A percentile compares a stretch with the other conserved stretches of the same genome.
These are phyloP conservation scores for Nicotiana attenuata DNA, from an alignment of 257 asterid species.

Conservation along the genomic window DNA sequence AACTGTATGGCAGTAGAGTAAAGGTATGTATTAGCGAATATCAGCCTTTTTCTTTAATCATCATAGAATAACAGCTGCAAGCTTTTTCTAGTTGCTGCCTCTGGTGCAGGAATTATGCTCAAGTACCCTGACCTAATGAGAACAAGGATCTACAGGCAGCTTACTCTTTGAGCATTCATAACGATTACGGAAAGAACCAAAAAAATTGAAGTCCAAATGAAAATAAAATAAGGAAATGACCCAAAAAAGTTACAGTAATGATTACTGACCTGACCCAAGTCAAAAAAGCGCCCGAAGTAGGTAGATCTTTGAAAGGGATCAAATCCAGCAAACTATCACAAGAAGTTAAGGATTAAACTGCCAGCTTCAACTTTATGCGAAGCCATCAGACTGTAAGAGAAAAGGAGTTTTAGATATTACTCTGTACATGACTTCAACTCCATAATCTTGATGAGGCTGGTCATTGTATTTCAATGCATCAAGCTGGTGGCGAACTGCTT, in stretches of 20 bases:
- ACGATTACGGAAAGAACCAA: not conserved
- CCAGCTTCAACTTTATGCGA: not conserved
- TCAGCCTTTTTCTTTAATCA: not conserved
- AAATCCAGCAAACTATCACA: conserved; percentile 82
- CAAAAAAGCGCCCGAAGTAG: conserved; percentile 90
- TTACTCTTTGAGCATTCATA: not conserved
- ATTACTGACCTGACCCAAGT: conserved; percentile 82
- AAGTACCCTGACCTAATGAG: not conserved
- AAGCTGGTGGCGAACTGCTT: conserved; percentile 79
- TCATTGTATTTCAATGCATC: conserved; percentile 93
- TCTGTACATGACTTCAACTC: conserved; percentile 96
- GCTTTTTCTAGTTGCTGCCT: not conserved
- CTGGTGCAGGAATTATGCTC: not conserved
- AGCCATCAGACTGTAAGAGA: not conserved
- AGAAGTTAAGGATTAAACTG: not conserved
- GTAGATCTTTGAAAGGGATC: conserved; percentile 97
- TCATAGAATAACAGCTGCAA: not conserved
- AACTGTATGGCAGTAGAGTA: conserved; percentile 42
- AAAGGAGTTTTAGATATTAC: conserved; percentile 25
- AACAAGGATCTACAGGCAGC: not conserved
- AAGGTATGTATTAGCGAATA: not conserved
- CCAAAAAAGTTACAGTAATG: not conserved
- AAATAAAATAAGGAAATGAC: not conserved
- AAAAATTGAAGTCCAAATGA: not conserved
- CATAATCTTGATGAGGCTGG: conserved; percentile 88